Conservation (phyloP, 495 filamentous ascomycete genomes). For the Pyronema domesticum region DNA sequence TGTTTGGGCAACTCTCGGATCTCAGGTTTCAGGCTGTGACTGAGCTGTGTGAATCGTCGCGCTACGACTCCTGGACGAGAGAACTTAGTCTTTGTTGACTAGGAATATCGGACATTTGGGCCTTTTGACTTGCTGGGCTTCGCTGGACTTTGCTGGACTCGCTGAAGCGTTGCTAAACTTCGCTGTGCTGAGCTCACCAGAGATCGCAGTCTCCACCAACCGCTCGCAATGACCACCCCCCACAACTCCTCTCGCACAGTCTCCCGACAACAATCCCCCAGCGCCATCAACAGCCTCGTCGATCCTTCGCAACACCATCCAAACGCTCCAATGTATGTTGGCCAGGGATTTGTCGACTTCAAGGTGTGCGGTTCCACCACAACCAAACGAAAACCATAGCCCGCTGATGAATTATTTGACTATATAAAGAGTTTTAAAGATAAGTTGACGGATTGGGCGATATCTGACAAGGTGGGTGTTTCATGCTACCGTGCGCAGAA, state of each 20-base stretch:
- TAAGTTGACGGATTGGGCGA: constrained; percentile 2
- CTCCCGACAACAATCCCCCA: neutral
- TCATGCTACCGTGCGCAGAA: too few species aligned
- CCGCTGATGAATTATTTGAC: neutral
- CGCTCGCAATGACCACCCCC: neutral
- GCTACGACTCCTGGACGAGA: too few species aligned
- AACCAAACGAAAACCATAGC: neutral
- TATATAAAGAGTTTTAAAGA: neutral
- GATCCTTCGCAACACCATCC: neutral
- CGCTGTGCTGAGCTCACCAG: too few species aligned
- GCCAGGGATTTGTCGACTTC: constrained; percentile 2
- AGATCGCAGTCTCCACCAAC: too few species aligned
- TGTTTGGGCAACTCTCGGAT: too few species aligned
- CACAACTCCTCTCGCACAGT: neutral
- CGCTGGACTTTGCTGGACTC: too few species aligned
- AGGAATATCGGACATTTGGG: too few species aligned
- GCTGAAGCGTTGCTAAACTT: too few species aligned
- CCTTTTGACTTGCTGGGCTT: too few species aligned
- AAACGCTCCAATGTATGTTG: neutral
- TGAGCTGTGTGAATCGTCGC: too few species aligned
- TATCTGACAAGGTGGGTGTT: neutral
- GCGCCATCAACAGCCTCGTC: neutral
- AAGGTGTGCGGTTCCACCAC: neutral
- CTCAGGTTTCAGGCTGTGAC: too few species aligned
- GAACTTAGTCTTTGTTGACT: too few species aligned